Evolutionary conservation across 306 rosid genomes (phyloP), one percentile per base, ranked within the genome.

Genomic region (Glycine latifolia): DNA sequence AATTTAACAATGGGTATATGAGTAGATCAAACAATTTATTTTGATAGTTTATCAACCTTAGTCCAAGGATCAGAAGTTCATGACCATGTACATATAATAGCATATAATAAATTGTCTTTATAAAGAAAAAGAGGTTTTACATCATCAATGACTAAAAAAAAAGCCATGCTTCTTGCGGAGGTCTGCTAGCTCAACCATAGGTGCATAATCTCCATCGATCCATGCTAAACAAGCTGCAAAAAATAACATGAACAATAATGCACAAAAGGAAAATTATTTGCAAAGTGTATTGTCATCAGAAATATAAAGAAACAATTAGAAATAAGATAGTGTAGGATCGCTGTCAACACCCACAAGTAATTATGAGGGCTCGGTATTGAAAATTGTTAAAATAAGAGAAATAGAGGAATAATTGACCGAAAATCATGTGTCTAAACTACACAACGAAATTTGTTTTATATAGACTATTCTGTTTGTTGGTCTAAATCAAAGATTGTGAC

Each of bases 201-300:
- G 98, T 47, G 98, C 96, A 79, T 85, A 91, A 89, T 95, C 99
- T 53, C 98, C 97, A 78, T 16, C 65, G 35, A 75, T 95, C 99
- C 99, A 95, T 95, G 87, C 99, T 95, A 88, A 95, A 95, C 91
- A 95, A 89, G 91, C 99, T 95, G 92, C 79, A 77, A 79, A 16
- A 67, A 56, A 74, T 62, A 16, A 72, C 58, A 79, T 55, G 17
- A 84, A 78, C 75, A 43, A 82, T 56, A 77, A 68, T 44, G 37
- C 53, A 71, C 63, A 72, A 8, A 77, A 4, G 33, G 13, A 67
- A 75, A 77, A 55, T 50, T 47, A 70, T 56, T 17, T 35, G 43
- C 43, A 44, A 62, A n/a, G 12, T 41, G 12, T 41, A 15, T 14
- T 49, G 17, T 5, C 41, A 31, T 17, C 10, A 66, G 67, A n/a